These are phyloP conservation scores for Rhododendron ovatum DNA, from an alignment of 148 eudicot genomes.

Conservation along the genomic window DNA sequence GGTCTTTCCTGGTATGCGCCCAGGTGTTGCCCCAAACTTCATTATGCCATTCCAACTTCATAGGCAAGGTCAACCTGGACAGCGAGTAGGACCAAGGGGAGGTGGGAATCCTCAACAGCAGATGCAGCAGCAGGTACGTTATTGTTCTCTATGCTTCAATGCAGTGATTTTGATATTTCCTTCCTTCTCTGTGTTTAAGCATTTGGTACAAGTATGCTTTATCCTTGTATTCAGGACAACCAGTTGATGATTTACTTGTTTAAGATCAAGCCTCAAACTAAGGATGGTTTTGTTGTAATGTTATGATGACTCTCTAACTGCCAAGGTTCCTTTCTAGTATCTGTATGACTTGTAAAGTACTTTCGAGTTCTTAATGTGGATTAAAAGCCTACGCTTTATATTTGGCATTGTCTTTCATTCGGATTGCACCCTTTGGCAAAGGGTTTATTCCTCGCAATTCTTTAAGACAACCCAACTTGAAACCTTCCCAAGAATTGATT, in stretches of 20 bases:
- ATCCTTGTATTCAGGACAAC: neutral
- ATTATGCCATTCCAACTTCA: conserved; percentile 41
- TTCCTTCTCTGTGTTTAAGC: neutral
- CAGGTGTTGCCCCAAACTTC: conserved; percentile 43
- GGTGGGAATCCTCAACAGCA: conserved; percentile 41
- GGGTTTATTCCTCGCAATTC: neutral
- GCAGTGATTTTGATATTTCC: neutral
- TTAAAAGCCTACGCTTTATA: neutral
- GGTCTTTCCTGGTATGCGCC: conserved; percentile 39
- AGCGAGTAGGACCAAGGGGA: conserved; percentile 30
- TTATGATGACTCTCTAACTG: neutral
- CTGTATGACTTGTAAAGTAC: neutral
- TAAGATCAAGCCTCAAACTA: neutral
- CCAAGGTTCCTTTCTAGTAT: neutral
- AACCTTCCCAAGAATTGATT: neutral
- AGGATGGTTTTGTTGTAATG: neutral
- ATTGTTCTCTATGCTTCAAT: neutral
- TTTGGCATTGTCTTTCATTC: neutral
- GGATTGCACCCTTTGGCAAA: neutral
- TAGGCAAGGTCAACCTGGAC: conserved; percentile 33
- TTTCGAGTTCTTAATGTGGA: neutral
- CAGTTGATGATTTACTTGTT: neutral
- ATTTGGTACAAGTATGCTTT: neutral
- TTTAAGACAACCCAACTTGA: neutral
- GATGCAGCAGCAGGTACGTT: conserved; percentile 15